A percentile compares a stretch with the other conserved stretches of the same genome.
Conservation (phyloP, 345 rosid species). For the Eucalyptus melliodora region DNA sequence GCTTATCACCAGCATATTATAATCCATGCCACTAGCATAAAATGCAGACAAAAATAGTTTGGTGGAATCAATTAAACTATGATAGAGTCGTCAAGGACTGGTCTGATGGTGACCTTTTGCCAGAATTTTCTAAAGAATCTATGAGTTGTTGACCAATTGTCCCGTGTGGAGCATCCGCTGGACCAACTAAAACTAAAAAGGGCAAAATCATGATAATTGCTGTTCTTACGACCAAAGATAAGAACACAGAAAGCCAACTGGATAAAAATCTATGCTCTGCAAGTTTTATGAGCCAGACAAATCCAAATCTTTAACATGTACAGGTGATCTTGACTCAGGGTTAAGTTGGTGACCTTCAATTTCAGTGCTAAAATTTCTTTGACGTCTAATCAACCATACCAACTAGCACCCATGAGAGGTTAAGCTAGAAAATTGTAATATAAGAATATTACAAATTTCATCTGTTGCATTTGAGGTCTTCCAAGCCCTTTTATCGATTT, state of each 20-base stretch:
- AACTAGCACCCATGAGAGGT: not conserved
- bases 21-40: not conserved
- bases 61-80: not conserved
- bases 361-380: not conserved
- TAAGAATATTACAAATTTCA: not conserved
- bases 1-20: not conserved
- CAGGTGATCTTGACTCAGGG: not conserved
- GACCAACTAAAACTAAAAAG: not conserved
- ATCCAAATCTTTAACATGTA: not conserved
- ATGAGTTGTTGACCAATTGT: not conserved
- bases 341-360: not conserved
- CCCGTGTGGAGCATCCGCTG: not conserved
- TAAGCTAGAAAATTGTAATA: not conserved
- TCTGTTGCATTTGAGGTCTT: not conserved
- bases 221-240: not conserved
- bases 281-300: not conserved
- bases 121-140: not conserved
- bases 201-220: not conserved
- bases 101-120: not conserved
- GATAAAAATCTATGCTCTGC: not conserved
- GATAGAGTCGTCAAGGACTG: not conserved
- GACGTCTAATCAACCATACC: not conserved
- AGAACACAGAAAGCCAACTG: not conserved
- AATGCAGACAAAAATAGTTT: not conserved
- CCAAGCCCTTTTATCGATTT: not conserved